These are phyloP conservation scores for Fusarium decemcellulare DNA, from an alignment of 2,329 filamentous ascomycete genomes.

Conservation along the genomic window DNA sequence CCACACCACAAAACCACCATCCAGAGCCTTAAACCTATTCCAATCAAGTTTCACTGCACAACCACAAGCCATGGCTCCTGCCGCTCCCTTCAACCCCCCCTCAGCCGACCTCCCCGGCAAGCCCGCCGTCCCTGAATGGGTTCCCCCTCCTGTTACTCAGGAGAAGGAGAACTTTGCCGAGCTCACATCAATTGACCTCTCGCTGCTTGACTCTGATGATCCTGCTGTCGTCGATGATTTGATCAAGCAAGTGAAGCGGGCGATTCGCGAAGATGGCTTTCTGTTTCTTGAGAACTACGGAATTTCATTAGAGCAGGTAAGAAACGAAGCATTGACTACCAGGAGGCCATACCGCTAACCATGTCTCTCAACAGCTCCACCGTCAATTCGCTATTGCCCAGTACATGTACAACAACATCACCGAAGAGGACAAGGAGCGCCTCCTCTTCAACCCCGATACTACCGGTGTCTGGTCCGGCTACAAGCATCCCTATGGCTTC, in stretches of 20 bases:
- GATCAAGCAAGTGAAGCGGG: constrained; percentile 58
- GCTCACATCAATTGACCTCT: constrained; percentile 59
- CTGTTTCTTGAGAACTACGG: constrained; percentile 66
- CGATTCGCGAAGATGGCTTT: constrained; percentile 60
- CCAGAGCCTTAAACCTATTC: background rate
- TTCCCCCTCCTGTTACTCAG: constrained; percentile 60
- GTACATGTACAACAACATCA: constrained; percentile 64
- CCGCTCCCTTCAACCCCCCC: constrained; percentile 58
- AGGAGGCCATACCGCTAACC: background rate
- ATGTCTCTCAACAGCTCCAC: constrained; percentile 55
- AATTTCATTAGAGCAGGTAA: constrained; percentile 58
- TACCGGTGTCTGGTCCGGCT: constrained; percentile 62
- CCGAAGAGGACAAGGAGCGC: constrained; percentile 62
- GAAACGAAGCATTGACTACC: background rate
- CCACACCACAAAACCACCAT: background rate
- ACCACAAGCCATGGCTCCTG: constrained; percentile 42
- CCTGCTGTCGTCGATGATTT: constrained; percentile 58
- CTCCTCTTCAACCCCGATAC: constrained; percentile 62
- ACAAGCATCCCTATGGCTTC: constrained; percentile 63
- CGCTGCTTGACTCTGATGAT: constrained; percentile 59
- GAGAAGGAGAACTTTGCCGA: constrained; percentile 59
- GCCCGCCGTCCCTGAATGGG: constrained; percentile 58
- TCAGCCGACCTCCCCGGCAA: constrained; percentile 55
- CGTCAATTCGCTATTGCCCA: constrained; percentile 66
- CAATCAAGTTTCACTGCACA: background rate